A percentile compares a stretch with the other conserved stretches of the same genome.
Conservation (phyloP, 2,329 filamentous ascomycete species). For the Thelonectria discophora region DNA sequence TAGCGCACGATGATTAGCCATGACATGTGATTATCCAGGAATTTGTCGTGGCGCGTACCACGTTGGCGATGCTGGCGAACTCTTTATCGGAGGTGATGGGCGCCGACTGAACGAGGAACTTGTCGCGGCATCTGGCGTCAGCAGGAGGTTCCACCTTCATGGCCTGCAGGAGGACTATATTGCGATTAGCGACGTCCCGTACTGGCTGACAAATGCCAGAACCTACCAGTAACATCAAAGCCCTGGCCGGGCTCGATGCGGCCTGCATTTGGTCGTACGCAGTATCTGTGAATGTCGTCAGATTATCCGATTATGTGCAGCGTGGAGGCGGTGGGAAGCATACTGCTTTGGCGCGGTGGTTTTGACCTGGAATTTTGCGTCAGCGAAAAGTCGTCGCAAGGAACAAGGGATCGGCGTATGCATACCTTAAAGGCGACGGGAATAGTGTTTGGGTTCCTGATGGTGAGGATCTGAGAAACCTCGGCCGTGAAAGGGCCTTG, state of each 20-base stretch:
- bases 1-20: slow-evolving; percentile 47
- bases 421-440: slow-evolving; percentile 77
- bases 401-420: slow-evolving; percentile 48
- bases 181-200: slow-evolving; percentile 24
- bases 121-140: slow-evolving; percentile 93
- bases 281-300: slow-evolving; percentile 74
- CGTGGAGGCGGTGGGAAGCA: slow-evolving; percentile 30
- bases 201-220: slow-evolving; percentile 1
- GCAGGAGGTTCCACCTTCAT: slow-evolving; percentile 94
- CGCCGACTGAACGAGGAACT: slow-evolving; percentile 96
- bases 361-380: slow-evolving; percentile 77
- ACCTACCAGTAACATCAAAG: slow-evolving; percentile 90
- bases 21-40: background rate
- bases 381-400: slow-evolving; percentile 24
- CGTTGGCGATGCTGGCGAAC: slow-evolving; percentile 79
- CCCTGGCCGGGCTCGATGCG: slow-evolving; percentile 89
- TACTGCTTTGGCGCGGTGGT: slow-evolving; percentile 99
- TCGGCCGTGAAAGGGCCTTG: slow-evolving; percentile 73
- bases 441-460: slow-evolving; percentile 69
- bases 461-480: slow-evolving; percentile 70
- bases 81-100: slow-evolving; percentile 85
- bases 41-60: slow-evolving; percentile 66
- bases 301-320: slow-evolving; percentile 27
- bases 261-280: slow-evolving; percentile 95
- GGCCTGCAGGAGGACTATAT: slow-evolving; percentile 87